Percentiles rank a stretch among this genome's conserved stretches.
Evolutionary conservation across 1,139 yeast species (phyloP).

Genomic region (Magnusiomyces tetraspermus): DNA sequence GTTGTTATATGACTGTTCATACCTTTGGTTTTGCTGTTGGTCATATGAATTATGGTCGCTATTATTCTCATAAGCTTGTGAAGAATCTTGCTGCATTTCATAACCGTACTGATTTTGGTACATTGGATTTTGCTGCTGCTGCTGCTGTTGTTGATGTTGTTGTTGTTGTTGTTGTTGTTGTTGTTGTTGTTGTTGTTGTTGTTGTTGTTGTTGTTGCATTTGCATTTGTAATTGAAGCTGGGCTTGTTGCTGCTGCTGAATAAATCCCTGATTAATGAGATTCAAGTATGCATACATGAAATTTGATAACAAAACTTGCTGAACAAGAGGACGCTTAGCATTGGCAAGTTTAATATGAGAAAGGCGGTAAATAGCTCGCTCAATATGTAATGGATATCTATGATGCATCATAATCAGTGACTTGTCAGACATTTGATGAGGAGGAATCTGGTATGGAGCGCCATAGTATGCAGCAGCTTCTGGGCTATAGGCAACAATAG

Average conservation of each 20-base stretch:
- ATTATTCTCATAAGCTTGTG: constrained; percentile 6
- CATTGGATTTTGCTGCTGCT: constrained; percentile 17
- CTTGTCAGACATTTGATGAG: constrained; percentile 32
- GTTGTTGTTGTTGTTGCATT: constrained; percentile 21
- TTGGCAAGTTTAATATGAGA: constrained; percentile 91
- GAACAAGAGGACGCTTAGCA: constrained; percentile 80
- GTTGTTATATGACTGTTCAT: neutral
- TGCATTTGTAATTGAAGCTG: constrained; percentile 15
- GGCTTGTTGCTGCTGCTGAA: constrained; percentile 28
- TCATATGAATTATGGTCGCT: constrained; percentile 8
- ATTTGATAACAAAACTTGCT: constrained; percentile 85
- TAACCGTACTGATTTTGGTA: constrained; percentile 2
- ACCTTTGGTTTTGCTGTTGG: neutral
- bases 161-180: constrained; percentile 19
- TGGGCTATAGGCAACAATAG: constrained; percentile 21
- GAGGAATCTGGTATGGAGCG: constrained; percentile 33
- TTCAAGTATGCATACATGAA: constrained; percentile 97
- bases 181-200: constrained; percentile 27
- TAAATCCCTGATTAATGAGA: constrained; percentile 66
- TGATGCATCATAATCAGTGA: constrained; percentile 34
- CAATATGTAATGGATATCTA: constrained; percentile 89
- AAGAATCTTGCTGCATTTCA: constrained; percentile 10
- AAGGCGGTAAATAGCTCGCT: constrained; percentile 85
- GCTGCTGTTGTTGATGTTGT: constrained; percentile 19
- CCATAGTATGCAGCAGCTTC: constrained; percentile 23